Evolutionary conservation across 2,329 filamentous ascomycete genomes (phyloP).

Genomic region (Penicillium sumatraense): DNA sequence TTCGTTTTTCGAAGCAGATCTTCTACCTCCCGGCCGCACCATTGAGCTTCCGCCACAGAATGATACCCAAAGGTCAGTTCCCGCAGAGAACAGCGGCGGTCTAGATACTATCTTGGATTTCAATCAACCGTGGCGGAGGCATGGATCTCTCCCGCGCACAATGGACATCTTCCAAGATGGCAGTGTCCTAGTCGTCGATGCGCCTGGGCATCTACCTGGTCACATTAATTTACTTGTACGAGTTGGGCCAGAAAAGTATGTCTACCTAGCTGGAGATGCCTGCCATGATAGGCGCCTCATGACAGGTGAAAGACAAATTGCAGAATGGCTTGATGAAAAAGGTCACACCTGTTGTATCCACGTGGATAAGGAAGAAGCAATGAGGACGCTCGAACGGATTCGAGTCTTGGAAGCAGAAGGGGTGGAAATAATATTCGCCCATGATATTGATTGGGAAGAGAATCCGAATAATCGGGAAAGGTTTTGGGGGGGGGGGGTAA

Average conservation of each 20-base stretch:
- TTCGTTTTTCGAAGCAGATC: not conserved
- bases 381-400: slow-evolving; percentile 16
- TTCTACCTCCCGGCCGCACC: not conserved
- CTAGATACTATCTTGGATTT: not conserved
- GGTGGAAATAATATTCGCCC: slow-evolving; percentile 38
- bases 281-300: slow-evolving; percentile 38
- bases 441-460: slow-evolving; percentile 37
- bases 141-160: slow-evolving; percentile 15
- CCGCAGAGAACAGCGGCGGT: not conserved
- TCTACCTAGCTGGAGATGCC: slow-evolving; percentile 38
- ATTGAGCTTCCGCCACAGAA: not conserved
- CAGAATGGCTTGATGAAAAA: slow-evolving; percentile 30
- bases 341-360: slow-evolving; percentile 36
- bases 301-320: slow-evolving; percentile 33
- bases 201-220: slow-evolving; percentile 37
- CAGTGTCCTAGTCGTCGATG: slow-evolving; percentile 33
- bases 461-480: too few species aligned
- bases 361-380: slow-evolving; percentile 19
- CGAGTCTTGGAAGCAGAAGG: slow-evolving; percentile 14
- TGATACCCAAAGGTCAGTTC: not conserved
- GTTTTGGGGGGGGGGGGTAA: too few species aligned
- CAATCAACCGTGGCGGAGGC: slow-evolving; percentile 27
- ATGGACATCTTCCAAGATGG: slow-evolving; percentile 38
- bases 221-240: slow-evolving; percentile 38
- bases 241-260: slow-evolving; percentile 12